phyloP scores from a whole-genome alignment of 768 basidiomycete species.

The Rhodotorula paludigena region DNA sequence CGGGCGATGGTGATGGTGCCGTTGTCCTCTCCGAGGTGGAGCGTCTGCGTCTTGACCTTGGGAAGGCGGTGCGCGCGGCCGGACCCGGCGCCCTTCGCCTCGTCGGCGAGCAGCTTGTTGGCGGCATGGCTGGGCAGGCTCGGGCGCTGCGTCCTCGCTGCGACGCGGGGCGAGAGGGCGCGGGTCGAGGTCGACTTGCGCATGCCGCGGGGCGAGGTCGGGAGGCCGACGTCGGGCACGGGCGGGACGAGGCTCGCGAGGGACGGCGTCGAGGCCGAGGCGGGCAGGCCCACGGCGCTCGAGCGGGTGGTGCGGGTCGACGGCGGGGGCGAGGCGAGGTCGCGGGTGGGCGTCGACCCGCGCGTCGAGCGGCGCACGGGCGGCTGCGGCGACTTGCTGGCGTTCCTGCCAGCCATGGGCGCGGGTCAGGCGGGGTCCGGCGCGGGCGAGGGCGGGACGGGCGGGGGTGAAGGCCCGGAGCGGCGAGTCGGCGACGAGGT shows the following conservation, averaged over 20 bases:
- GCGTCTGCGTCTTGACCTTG: conserved; percentile 39
- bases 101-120: conserved; percentile 25
- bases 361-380: conserved; percentile 26
- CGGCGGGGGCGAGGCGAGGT: conserved; percentile 7
- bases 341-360: conserved; percentile 19
- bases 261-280: conserved; percentile 4
- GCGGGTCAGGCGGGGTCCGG: too few relatives aligned
- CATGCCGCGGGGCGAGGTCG: background rate
- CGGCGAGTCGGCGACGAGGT: too few relatives aligned
- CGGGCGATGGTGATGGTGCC: conserved; percentile 37
- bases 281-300: background rate
- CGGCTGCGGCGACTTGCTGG: conserved; percentile 19
- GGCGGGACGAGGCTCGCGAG: conserved; percentile 23
- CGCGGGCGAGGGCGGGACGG: too few relatives aligned
- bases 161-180: conserved; percentile 24
- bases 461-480: too few relatives aligned
- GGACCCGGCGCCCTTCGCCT: background rate
- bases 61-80: background rate
- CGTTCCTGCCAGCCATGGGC: conserved; percentile 25
- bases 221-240: background rate
- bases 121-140: conserved; percentile 13
- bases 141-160: conserved; percentile 10
- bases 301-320: conserved; percentile 20
- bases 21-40: conserved; percentile 24
- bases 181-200: conserved; percentile 18